Evolutionary conservation across 208 protist genomes (phyloP), one percentile per base, ranked within the genome.

Genomic region (Leishmania arabica): DNA sequence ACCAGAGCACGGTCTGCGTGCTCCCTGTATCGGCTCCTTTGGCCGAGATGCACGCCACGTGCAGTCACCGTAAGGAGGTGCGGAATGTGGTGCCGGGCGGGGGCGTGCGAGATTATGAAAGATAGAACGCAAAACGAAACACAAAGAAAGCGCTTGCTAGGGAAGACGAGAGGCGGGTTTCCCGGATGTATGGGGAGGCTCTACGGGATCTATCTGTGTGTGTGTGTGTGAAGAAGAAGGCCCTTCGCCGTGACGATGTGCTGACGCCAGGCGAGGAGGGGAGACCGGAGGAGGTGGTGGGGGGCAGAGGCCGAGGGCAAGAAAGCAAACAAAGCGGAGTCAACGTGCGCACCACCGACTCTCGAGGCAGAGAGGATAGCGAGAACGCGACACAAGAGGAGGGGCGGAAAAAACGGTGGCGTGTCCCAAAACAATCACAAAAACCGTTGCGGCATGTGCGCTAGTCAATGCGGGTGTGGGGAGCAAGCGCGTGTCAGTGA

Each of bases 391-490:
- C 1, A 65, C 9, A 81, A n/a, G 5, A 24, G 13, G 27, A 56
- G 27, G 49, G 49, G 56, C 13, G 34, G 49, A 80, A 75, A 75
- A 86, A 84, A 80, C 3, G 66, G 31, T 7, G 21, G 66, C n/a
- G 60, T 66, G n/a, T 6, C 1, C 15, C 24, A 9, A 11, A 66
- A 9, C 24, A 19, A 40, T 13, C 11, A 6, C 8, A 11, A 8
- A 24, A 24, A n/a, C 0, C 21, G 27, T 11, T 72, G 68, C 42
- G 13, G 42, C 13, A 15, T 51, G 68, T 17, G 68, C 13, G 37
- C 49, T 15, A 21, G 68, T 15, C 31, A 51, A 13, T 42, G 68
- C 17, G 13, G 19, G 42, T n/a, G 68, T 34, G 15, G 68, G 68
- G 27, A 42, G 42, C 42, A 17, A 49, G 68, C 60, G 37, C 2